A percentile compares a stretch with the other conserved stretches of the same genome.
These are phyloP conservation scores for Blastocystis sp. DNA, from an alignment of 352 stramenopile species.

Conservation along the genomic window DNA sequence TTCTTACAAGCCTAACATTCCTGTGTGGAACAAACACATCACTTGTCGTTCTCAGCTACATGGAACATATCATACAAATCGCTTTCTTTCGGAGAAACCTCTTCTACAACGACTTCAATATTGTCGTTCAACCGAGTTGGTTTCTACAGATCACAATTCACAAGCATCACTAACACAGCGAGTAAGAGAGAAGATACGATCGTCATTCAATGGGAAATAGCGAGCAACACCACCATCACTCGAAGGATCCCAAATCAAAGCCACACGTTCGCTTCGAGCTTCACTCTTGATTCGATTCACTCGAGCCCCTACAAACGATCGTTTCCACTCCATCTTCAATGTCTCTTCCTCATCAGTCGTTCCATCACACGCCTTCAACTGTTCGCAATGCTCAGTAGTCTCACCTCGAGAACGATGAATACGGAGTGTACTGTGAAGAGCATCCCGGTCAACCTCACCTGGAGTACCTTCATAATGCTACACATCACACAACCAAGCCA, in stretches of 20 bases:
- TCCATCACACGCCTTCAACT: background rate
- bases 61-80: constrained; percentile 7
- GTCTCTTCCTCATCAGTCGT: background rate
- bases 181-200: constrained; percentile 18
- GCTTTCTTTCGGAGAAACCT: background rate
- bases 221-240: background rate
- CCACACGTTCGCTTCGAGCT: background rate
- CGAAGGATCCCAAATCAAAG: constrained; percentile 4
- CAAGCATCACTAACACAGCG: background rate
- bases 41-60: background rate
- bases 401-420: background rate
- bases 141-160: background rate
- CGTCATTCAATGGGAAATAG: background rate
- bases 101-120: background rate
- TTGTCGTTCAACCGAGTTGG: background rate
- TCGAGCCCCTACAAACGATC: background rate
- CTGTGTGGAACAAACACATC: background rate
- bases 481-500: background rate
- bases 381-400: background rate
- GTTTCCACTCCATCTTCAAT: constrained; percentile 11
- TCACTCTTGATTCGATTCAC: background rate
- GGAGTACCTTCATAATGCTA: background rate
- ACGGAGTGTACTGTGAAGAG: background rate
- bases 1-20: background rate
- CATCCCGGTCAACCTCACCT: background rate